Evolutionary conservation across 176 grass and related monocot genomes (phyloP).

Genomic region (Bromus sterilis): DNA sequence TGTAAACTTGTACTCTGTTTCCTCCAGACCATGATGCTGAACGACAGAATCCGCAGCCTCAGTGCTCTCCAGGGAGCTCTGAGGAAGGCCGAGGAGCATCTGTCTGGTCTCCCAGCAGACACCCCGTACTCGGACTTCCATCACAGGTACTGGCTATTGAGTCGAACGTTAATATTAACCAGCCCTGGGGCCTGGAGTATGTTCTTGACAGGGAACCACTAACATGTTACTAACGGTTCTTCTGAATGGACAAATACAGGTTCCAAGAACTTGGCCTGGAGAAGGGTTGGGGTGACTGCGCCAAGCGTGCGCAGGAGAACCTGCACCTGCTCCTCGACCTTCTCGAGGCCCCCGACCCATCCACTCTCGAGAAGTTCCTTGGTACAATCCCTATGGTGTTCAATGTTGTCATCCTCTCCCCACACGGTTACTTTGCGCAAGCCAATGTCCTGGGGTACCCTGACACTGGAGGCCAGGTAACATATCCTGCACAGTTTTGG

Average conservation of each 20-base stretch:
- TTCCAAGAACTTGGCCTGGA: constrained; percentile 98
- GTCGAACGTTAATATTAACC: neutral
- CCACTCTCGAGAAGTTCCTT: constrained; percentile 91
- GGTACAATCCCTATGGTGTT: constrained; percentile 96
- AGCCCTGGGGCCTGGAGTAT: neutral
- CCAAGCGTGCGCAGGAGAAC: constrained; percentile 63
- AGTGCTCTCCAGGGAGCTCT: constrained; percentile 73
- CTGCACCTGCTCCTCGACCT: constrained; percentile 97
- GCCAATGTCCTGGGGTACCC: constrained; percentile 99
- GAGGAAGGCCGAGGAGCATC: constrained; percentile 93
- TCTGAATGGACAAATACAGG: constrained; percentile 30
- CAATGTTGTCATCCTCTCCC: constrained; percentile 94
- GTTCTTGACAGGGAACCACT: neutral
- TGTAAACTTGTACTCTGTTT: neutral
- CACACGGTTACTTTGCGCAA: constrained; percentile 95
- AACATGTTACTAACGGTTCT: neutral
- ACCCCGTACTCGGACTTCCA: constrained; percentile 86
- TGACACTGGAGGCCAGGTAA: constrained; percentile 98
- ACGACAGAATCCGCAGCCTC: constrained; percentile 93
- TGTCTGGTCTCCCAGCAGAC: constrained; percentile 50
- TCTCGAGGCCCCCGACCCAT: constrained; percentile 91
- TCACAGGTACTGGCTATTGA: constrained; percentile 49
- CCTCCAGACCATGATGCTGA: constrained; percentile 93
- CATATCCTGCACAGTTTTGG: neutral
- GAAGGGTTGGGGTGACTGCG: constrained; percentile 96